Evolutionary conservation across 2,329 filamentous ascomycete species (phyloP).

Genomic region (Phymatotrichopsis omnivora): DNA sequence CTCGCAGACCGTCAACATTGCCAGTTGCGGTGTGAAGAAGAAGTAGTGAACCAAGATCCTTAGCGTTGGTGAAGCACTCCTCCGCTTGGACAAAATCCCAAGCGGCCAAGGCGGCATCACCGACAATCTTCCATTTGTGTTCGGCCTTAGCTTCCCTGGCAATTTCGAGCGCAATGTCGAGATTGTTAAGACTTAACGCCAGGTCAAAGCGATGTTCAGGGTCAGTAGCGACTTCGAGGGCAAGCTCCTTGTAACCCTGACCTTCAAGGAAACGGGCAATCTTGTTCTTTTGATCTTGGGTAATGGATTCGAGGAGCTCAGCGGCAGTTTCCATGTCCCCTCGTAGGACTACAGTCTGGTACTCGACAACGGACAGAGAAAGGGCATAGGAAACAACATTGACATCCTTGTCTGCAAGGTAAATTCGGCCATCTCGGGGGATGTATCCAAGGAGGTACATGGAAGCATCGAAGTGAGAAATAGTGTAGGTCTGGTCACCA

Average conservation of each 20-base stretch:
- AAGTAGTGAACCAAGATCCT: constrained; percentile 79
- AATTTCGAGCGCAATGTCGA: constrained; percentile 75
- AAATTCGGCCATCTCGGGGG: constrained; percentile 86
- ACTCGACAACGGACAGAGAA: constrained; percentile 87
- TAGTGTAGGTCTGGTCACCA: constrained; percentile 93
- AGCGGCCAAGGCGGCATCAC: constrained; percentile 72
- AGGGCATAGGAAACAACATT: constrained; percentile 81
- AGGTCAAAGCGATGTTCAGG: constrained; percentile 95
- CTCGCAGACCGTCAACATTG: constrained; percentile 61
- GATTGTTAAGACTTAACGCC: constrained; percentile 68
- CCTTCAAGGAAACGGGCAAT: constrained; percentile 95
- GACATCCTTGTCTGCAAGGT: constrained; percentile 92
- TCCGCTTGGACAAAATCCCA: constrained; percentile 86
- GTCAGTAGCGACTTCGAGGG: constrained; percentile 87
- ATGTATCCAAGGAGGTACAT: constrained; percentile 96
- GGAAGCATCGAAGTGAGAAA: constrained; percentile 90
- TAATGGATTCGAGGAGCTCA: constrained; percentile 73
- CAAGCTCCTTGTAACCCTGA: constrained; percentile 92
- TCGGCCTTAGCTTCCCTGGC: constrained; percentile 76
- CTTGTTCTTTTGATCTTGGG: constrained; percentile 92
- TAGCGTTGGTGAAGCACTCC: constrained; percentile 85
- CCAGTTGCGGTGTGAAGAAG: constrained; percentile 80
- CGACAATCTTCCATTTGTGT: constrained; percentile 97
- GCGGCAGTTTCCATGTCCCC: constrained; percentile 86
- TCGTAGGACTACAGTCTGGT: constrained; percentile 89